phyloP scores from a whole-genome alignment of 768 basidiomycete genomes.

The Saitozyma podzolica region DNA sequence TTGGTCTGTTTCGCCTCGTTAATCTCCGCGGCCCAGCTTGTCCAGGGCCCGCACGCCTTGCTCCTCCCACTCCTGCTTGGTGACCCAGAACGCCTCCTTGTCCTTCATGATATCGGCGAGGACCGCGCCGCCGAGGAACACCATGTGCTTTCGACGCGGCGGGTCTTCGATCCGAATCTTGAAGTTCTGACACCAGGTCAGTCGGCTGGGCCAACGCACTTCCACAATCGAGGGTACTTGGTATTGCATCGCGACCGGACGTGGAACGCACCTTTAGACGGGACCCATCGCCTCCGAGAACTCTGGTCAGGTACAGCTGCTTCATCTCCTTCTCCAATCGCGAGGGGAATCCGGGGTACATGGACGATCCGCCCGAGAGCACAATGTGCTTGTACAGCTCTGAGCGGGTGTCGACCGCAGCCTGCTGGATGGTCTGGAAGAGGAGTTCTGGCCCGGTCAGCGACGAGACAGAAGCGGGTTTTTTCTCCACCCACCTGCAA shows the following conservation, averaged over 20 bases:
- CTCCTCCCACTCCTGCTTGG: constrained; percentile 92
- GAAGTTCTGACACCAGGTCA: constrained; percentile 74
- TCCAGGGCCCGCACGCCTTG: constrained; percentile 78
- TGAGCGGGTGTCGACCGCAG: constrained; percentile 81
- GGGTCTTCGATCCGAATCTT: constrained; percentile 99
- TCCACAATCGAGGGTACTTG: not conserved
- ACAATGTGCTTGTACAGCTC: constrained; percentile 98
- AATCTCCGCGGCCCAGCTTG: constrained; percentile 70
- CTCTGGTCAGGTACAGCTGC: constrained; percentile 91
- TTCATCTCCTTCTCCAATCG: constrained; percentile 99
- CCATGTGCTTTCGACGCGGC: constrained; percentile 97
- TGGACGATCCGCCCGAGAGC: constrained; percentile 93
- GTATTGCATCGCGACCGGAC: not conserved
- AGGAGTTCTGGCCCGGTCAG: constrained; percentile 71
- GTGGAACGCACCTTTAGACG: constrained; percentile 73
- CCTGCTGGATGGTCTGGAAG: constrained; percentile 89
- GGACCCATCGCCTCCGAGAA: constrained; percentile 76
- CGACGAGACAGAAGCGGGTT: not conserved
- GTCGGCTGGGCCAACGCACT: too few species aligned
- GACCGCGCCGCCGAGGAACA: constrained; percentile 98
- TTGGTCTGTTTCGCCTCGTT: not conserved
- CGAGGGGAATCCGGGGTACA: constrained; percentile 97
- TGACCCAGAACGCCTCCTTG: constrained; percentile 92
- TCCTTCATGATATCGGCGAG: constrained; percentile 98
- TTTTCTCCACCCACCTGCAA: constrained; percentile 66